Evolutionary conservation across 352 stramenopile genomes (phyloP).

Genomic region (Phytophthora foliorum): DNA sequence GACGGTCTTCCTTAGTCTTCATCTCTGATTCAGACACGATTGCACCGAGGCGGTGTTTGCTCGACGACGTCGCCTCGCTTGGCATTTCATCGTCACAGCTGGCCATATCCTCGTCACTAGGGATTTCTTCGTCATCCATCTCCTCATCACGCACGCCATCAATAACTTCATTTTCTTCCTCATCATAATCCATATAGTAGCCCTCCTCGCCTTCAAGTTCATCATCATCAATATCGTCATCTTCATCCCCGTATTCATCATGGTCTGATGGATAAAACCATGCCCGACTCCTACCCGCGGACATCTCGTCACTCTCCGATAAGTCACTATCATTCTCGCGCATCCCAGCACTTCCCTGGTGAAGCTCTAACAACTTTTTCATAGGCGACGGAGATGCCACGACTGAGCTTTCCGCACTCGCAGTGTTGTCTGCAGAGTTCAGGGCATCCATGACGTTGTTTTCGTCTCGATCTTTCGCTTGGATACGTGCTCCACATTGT

Average conservation of each 20-base stretch:
- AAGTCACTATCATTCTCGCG: slow-evolving; percentile 58
- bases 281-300: slow-evolving; percentile 22
- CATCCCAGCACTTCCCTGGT: slow-evolving; percentile 38
- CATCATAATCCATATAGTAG: slow-evolving; percentile 66
- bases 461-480: slow-evolving; percentile 58
- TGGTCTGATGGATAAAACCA: slow-evolving; percentile 61
- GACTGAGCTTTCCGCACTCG: slow-evolving; percentile 5
- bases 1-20: slow-evolving; percentile 25
- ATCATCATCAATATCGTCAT: slow-evolving; percentile 64
- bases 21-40: slow-evolving; percentile 48
- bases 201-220: slow-evolving; percentile 65
- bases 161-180: slow-evolving; percentile 54
- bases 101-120: slow-evolving; percentile 48
- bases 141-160: slow-evolving; percentile 25
- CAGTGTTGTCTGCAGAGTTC: slow-evolving; percentile 22
- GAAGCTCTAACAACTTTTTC: slow-evolving; percentile 64
- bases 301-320: slow-evolving; percentile 54
- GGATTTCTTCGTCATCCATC: slow-evolving; percentile 41
- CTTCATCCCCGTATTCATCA: slow-evolving; percentile 55
- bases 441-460: slow-evolving; percentile 63
- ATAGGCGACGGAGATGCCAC: slow-evolving; percentile 45
- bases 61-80: slow-evolving; percentile 13
- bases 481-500: slow-evolving; percentile 75
- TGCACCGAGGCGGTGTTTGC: slow-evolving; percentile 45
- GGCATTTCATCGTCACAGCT: slow-evolving; percentile 21